phyloP scores from a whole-genome alignment of 345 rosid genomes.

The Hirschfeldia incana region DNA sequence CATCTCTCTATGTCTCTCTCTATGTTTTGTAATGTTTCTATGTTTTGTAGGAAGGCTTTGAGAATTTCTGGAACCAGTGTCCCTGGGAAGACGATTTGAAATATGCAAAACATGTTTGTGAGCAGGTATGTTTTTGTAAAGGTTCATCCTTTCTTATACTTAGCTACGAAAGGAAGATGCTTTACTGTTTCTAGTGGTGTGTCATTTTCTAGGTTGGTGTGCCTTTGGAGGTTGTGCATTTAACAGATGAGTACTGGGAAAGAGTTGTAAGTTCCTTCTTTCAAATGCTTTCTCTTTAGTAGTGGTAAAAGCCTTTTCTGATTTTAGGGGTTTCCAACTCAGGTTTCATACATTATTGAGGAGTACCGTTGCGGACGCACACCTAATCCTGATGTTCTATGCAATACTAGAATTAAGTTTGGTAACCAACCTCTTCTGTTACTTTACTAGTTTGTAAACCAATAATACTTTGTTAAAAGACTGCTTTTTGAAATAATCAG shows the following conservation, averaged over 20 bases:
- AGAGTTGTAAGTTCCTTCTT: conserved; percentile 60
- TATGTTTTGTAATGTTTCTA: conserved; percentile 11
- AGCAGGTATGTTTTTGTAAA: conserved; percentile 52
- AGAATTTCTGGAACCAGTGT: conserved; percentile 90
- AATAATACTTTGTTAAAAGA: no score
- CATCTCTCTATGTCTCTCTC: not conserved
- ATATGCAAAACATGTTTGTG: conserved; percentile 79
- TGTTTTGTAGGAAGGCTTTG: conserved; percentile 81
- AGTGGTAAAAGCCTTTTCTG: not conserved
- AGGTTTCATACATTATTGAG: conserved; percentile 87
- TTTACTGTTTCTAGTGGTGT: conserved; percentile 13
- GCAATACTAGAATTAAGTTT: conserved; percentile 90
- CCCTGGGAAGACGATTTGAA: conserved; percentile 95
- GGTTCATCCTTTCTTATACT: not conserved
- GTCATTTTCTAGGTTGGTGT: conserved; percentile 64
- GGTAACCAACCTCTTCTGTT: no score
- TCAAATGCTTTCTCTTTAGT: not conserved
- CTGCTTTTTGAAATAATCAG: no score
- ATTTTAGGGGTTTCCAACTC: conserved; percentile 1
- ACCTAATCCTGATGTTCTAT: conserved; percentile 90
- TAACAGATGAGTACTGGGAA: conserved; percentile 91
- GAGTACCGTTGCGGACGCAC: conserved; percentile 87
- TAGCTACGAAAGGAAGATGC: conserved; percentile 15
- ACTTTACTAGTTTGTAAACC: no score
- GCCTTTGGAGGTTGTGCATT: conserved; percentile 89